Evolutionary conservation across 2,329 filamentous ascomycete genomes (phyloP), one percentile per base, ranked within the genome.

Genomic region (Penicillium frequentans): DNA sequence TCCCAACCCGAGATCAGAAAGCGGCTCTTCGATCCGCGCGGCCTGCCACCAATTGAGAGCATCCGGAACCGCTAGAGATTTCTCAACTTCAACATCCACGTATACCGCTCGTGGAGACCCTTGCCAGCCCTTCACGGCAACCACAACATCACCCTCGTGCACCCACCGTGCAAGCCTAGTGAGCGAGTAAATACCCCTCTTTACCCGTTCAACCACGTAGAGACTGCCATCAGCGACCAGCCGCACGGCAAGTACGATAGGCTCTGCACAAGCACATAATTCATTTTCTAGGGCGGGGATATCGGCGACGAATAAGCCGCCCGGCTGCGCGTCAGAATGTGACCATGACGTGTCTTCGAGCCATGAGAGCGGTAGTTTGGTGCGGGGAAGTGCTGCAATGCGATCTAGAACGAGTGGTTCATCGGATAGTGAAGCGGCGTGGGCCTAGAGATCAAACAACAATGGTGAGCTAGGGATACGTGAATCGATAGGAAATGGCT

Each of bases 121-220:
- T 37, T 63, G 63, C 67, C 70, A 69, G 42, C 67, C 68, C 59
- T 75, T 76, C 19, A 68, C 68, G 16, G 72, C 73, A 60, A 73
- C 73, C n/a, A 71, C 49, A 6, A 78, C 51, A 60, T 77, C 73
- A 3, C 73, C 71, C 57, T 77, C 75, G 43, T 69, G 66, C 7
- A 78, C 68, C 51, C 64, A 68, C 16, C 60, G 59, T 8, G 62
- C 70, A 44, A 78, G 64, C 37, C 69, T 69, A 24, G 65, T 73
- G 31, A 78, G 63, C n/a, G 76, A 71, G 57, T 76, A 78, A 39
- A 78, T 67, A 2, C 70, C 70, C 44, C 54, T 60, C 53, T 77
- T 77, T 16, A 77, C 74, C 19, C 71, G 59, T 55, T 78, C 76
- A 9, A 78, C 64, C 26, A 73, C 67, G 56, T 74, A 77, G 5